Evolutionary conservation across 163 green algal genomes (phyloP).

Genomic region (Scenedesmus sp.): DNA sequence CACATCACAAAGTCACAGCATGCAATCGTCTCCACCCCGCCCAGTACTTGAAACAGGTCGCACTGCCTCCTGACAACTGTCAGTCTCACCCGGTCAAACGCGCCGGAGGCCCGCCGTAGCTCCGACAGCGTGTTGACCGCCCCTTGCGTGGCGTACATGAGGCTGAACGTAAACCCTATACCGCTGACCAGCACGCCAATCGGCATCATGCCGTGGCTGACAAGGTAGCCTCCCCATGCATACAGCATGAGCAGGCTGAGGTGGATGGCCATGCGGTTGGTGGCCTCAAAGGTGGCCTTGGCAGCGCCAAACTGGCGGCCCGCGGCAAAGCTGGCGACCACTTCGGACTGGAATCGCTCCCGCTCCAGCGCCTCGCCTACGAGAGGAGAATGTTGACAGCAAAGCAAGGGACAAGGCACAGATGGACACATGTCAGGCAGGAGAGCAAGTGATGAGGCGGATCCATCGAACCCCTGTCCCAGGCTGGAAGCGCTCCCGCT

Average conservation of each 20-base stretch:
- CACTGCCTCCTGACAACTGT: background rate
- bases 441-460: background rate
- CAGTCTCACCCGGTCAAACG: conserved; percentile 65
- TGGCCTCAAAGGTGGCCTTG: conserved; percentile 87
- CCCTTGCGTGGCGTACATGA: conserved; percentile 69
- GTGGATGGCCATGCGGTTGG: conserved; percentile 88
- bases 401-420: background rate
- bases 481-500: background rate
- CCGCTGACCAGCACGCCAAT: conserved; percentile 83
- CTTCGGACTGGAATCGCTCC: conserved; percentile 82
- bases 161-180: conserved; percentile 93
- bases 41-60: too few relatives aligned
- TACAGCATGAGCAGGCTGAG: conserved; percentile 83
- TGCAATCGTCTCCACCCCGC: too few relatives aligned
- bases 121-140: conserved; percentile 88
- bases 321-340: conserved; percentile 63
- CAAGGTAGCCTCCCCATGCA: conserved; percentile 78
- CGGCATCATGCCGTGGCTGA: conserved; percentile 75
- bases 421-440: background rate
- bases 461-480: too few relatives aligned
- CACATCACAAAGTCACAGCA: too few relatives aligned
- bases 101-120: conserved; percentile 69
- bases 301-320: conserved; percentile 67
- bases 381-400: conserved; percentile 22
- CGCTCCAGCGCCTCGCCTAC: conserved; percentile 83